Conservation (phyloP, 2,329 filamentous ascomycete species). For the Penicillium sclerotigenum region DNA sequence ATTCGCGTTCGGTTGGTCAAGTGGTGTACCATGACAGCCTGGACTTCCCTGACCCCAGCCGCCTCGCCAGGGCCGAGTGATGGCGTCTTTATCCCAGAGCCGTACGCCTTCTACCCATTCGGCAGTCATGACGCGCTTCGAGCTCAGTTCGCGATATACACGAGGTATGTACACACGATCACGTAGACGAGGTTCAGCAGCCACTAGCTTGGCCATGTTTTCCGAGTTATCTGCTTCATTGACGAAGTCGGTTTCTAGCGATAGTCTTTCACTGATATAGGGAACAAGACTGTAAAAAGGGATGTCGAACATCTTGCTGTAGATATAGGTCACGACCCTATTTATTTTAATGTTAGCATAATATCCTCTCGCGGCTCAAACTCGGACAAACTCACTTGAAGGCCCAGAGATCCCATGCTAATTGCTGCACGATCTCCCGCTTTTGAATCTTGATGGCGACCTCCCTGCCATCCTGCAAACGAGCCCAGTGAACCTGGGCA, state of each 20-base stretch:
- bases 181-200: conserved; percentile 69
- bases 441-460: conserved; percentile 97
- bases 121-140: conserved; percentile 80
- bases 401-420: conserved; percentile 92
- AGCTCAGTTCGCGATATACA: conserved; percentile 78
- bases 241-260: conserved; percentile 89
- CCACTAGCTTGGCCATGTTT: conserved; percentile 74
- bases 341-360: conserved; percentile 14
- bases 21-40: conserved; percentile 65
- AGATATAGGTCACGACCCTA: conserved; percentile 74
- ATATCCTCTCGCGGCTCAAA: background rate
- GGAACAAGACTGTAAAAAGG: conserved; percentile 87
- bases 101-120: conserved; percentile 97
- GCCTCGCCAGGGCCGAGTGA: conserved; percentile 74
- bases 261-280: conserved; percentile 86
- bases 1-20: conserved; percentile 52
- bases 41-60: conserved; percentile 73
- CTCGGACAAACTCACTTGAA: conserved; percentile 64
- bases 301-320: conserved; percentile 87
- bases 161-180: conserved; percentile 84
- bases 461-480: conserved; percentile 78
- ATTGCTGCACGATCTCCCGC: conserved; percentile 84
- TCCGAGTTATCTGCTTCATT: conserved; percentile 88
- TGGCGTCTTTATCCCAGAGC: conserved; percentile 84
- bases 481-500: conserved; percentile 94